Evolutionary conservation across 2,329 filamentous ascomycete species (phyloP).

Genomic region (Claviceps monticola): DNA sequence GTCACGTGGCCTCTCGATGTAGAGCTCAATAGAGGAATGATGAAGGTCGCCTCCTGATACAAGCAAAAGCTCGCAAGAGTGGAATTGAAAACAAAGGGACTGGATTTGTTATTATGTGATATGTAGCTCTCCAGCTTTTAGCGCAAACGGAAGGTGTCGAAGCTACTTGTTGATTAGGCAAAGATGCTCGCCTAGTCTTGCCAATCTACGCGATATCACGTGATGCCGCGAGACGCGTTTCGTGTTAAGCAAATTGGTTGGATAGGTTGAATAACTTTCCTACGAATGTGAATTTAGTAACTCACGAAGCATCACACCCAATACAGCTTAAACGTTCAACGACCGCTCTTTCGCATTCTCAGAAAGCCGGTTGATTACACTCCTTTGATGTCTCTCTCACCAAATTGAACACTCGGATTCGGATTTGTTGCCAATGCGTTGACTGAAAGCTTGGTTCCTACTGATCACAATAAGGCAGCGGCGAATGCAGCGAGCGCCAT

Average conservation of each 20-base stretch:
- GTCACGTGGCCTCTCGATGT: not conserved
- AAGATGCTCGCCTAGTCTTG: not conserved
- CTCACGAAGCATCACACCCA: not conserved
- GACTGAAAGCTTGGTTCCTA: not conserved
- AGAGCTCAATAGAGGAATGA: not conserved
- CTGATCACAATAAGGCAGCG: not conserved
- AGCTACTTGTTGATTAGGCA: not conserved
- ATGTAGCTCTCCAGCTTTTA: not conserved
- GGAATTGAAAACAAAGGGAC: no score
- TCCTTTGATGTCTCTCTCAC: not conserved
- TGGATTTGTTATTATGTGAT: no score
- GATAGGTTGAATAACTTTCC: not conserved
- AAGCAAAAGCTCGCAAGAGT: not conserved
- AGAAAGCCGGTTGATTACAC: not conserved
- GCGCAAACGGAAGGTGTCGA: not conserved
- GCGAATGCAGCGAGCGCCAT: not conserved
- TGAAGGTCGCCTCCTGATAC: not conserved
- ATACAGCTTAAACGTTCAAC: not conserved
- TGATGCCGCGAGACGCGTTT: slow-evolving; percentile 20
- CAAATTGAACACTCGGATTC: not conserved
- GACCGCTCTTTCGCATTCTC: not conserved
- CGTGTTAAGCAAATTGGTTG: slow-evolving; percentile 1
- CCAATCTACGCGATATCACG: slow-evolving; percentile 23
- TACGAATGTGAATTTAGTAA: not conserved
- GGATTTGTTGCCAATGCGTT: not conserved